phyloP scores from a whole-genome alignment of 2,329 filamentous ascomycete species.

The Remersonia thermophila region DNA sequence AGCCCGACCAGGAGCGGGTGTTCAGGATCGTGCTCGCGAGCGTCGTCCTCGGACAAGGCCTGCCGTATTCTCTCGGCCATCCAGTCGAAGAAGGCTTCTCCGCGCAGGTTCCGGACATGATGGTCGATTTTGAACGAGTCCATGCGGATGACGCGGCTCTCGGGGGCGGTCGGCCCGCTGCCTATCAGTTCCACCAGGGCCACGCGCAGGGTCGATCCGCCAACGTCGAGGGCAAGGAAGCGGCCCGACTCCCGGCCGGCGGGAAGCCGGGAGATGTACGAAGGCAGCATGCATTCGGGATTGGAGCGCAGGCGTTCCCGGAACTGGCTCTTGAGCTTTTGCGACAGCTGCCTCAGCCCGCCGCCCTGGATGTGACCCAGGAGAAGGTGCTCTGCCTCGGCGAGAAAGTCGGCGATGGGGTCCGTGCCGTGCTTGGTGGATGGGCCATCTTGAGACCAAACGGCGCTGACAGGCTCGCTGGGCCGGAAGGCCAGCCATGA shows the following conservation, averaged over 20 bases:
- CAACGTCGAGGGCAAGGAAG: conserved; percentile 55
- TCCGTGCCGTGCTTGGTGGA: conserved; percentile 16
- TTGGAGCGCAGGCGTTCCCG: conserved; percentile 38
- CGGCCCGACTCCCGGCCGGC: conserved; percentile 46
- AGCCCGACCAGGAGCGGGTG: conserved; percentile 45
- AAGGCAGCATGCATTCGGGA: conserved; percentile 50
- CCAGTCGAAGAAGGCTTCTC: conserved; percentile 54
- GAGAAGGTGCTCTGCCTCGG: conserved; percentile 41
- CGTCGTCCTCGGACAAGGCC: conserved; percentile 36
- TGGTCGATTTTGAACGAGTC: conserved; percentile 44
- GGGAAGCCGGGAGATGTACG: conserved; percentile 52
- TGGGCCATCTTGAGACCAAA: conserved; percentile 12
- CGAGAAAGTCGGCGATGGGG: conserved; percentile 39
- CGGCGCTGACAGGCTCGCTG: conserved; percentile 19
- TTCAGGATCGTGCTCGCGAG: conserved; percentile 25
- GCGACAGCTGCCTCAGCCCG: conserved; percentile 34
- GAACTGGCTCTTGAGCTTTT: conserved; percentile 42
- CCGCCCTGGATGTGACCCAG: conserved; percentile 34
- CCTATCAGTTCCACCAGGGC: conserved; percentile 49
- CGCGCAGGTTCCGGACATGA: conserved; percentile 43
- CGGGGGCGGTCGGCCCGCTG: conserved; percentile 25
- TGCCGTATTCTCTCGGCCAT: conserved; percentile 49
- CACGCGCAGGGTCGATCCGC: conserved; percentile 54
- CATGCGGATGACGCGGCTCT: conserved; percentile 41
- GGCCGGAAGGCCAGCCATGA: conserved; percentile 46